Evolutionary conservation across 805 yeast genomes (phyloP), one percentile per base, ranked within the genome.

Genomic region (Candida argentea): DNA sequence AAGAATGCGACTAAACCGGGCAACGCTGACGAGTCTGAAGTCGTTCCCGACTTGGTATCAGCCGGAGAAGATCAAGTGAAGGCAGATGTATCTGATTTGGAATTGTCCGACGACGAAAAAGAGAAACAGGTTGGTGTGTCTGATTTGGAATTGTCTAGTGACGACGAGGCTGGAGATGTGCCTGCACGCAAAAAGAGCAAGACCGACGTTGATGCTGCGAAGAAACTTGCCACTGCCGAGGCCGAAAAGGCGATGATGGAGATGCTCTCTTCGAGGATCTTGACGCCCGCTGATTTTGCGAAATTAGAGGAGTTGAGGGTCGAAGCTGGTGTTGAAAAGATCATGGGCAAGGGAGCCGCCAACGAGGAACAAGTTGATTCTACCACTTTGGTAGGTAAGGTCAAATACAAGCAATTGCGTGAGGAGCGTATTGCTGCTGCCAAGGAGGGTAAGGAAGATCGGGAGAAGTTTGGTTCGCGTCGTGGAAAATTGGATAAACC

Each of bases 281-380:
- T 91, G 42, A 91, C 99, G 0, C 98, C 99, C 14, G 96, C 97
- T 1, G 99, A 91, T 62, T 91, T 87, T 50, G 95, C 95, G 37
- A 89, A 89, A 57, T 67, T 91, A 44, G 89, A 89, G 46, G 95
- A 91, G 55, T 69, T 91, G 43, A 73, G 76, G 46, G 65, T 73
- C 11, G 76, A 81, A 53, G 94, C 95, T 4, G 95, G 95, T 40
- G 67, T 87, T 27, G 82, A 82, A 30, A 81, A 81, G 52, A 50
- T 78, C 17, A 61, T 86, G 73, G 87, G 89, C 23, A 60, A 61
- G 26, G 50, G 49, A 24, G 64, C 52, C 38, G 52, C 48, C 25
- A 76, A 82, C 47, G 97, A 91, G 54, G 96, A 89, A 28, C 65
- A 69, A 28, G 94, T 91, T 37, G 95, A 89, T 40, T 80, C 89